Percentiles rank a stretch among this genome's conserved stretches.
phyloP scores from a whole-genome alignment of 2,329 filamentous ascomycete genomes.

The Trichoderma koningii region DNA sequence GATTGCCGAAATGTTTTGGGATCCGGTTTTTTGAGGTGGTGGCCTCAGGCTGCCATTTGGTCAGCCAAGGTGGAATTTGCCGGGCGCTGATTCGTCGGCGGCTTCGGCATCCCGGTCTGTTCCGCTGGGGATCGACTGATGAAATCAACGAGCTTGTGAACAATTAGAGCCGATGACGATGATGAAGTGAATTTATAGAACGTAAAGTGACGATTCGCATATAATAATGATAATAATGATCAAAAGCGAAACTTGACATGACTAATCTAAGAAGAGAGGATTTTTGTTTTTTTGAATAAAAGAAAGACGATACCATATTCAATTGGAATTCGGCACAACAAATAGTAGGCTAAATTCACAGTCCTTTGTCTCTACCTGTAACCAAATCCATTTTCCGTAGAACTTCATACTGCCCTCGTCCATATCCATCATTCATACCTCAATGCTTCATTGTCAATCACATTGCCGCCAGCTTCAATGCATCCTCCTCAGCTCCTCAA shows the following conservation, averaged over 20 bases:
- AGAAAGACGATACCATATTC: too few species aligned
- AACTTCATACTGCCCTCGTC: neutral
- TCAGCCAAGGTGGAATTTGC: constrained; percentile 47
- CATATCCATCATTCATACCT: neutral
- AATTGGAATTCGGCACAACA: too few species aligned
- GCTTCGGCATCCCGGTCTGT: constrained; percentile 38
- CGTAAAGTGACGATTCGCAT: too few species aligned
- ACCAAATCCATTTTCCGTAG: neutral
- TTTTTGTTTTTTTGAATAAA: too few species aligned
- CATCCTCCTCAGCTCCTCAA: constrained; percentile 64
- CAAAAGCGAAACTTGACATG: too few species aligned
- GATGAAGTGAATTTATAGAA: neutral
- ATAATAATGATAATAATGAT: too few species aligned
- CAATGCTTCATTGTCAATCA: neutral
- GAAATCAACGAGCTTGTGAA: neutral
- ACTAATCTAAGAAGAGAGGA: too few species aligned
- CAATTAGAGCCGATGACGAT: neutral
- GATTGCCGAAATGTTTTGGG: constrained; percentile 48
- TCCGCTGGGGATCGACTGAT: constrained; percentile 31
- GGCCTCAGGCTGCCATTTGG: constrained; percentile 48
- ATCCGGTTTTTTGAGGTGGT: constrained; percentile 33
- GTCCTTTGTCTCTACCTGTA: neutral
- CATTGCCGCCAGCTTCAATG: constrained; percentile 46
- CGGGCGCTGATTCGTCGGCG: constrained; percentile 47
- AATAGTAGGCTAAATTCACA: too few species aligned